Base-by-base conservation (phyloP, 257 asterid genomes). In the Nicotiana attenuata region DNA sequence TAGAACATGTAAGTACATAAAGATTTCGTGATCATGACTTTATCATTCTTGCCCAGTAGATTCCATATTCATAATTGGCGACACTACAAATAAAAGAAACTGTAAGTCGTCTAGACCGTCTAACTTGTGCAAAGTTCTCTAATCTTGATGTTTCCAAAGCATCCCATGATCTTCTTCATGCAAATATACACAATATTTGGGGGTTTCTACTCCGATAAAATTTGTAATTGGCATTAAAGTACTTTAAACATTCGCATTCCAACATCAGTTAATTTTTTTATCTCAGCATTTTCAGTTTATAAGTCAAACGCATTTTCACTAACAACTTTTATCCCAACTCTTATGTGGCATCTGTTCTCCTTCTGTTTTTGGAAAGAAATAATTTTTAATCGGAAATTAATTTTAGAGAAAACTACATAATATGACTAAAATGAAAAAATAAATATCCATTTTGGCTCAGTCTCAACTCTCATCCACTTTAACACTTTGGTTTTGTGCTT, bases 111-210 rank as follows among this genome's bases (percentile, higher is more conserved):
- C n/a, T n/a, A n/a, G n/a, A n/a, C n/a, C n/a, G n/a, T n/a, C n/a
- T n/a, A n/a, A n/a, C n/a, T n/a, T n/a, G n/a, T n/a, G n/a, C n/a
- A n/a, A n/a, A n/a, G n/a, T n/a, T 88, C 99, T 92, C 99, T 97
- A 96, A 71, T 96, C 99, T 79, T 96, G 97, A 90, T 96, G 99
- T 89, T 96, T 96, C 99, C 99, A 96, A 66, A 96, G 89, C 79
- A 96, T 91, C 84, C 99, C 99, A 64, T 92, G 88, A 87, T 96
- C 99, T 86, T 96, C 99, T 83, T 94, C 99, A 77, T 96, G 98
- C 91, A 96, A 87, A 86, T 98, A 96, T 53, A 96, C 99, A 85
- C 97, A 96, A 85, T 96, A 94, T 85, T 96, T 95, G 78, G 85
- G 91, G 29, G 98, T 92, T 82, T 96, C 99, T 16, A 96, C 97